These are phyloP conservation scores for Suillus lakei DNA, from an alignment of 768 basidiomycete species.

Conservation along the genomic window DNA sequence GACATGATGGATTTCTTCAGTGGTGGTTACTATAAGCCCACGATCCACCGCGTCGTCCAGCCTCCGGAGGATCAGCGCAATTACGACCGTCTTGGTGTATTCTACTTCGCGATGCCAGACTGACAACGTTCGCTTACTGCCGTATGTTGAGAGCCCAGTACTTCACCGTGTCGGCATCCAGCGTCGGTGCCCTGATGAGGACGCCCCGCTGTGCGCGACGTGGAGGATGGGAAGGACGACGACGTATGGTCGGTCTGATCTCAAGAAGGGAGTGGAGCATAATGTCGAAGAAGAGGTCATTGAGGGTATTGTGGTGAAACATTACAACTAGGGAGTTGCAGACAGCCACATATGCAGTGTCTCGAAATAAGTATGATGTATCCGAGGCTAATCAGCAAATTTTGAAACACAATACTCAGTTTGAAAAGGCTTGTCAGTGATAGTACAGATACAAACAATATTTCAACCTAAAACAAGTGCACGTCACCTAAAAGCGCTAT, in stretches of 20 bases:
- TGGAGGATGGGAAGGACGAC: constrained; percentile 46
- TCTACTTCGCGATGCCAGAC: constrained; percentile 52
- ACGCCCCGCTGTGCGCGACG: constrained; percentile 46
- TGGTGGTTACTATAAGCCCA: constrained; percentile 52
- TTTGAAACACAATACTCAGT: neutral
- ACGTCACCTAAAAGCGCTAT: neutral
- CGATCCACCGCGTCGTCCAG: constrained; percentile 55
- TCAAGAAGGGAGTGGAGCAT: constrained; percentile 37
- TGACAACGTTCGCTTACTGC: constrained; percentile 47
- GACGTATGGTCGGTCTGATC: constrained; percentile 45
- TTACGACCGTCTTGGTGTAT: constrained; percentile 49
- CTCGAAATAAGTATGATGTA: neutral
- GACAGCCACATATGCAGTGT: neutral
- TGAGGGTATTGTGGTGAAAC: constrained; percentile 49
- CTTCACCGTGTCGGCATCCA: constrained; percentile 42
- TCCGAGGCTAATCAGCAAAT: neutral
- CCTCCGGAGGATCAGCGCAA: constrained; percentile 51
- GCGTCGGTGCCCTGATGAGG: constrained; percentile 37
- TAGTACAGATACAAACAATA: neutral
- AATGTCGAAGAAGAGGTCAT: constrained; percentile 52
- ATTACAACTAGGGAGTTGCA: constrained; percentile 43
- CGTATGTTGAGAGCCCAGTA: constrained; percentile 47
- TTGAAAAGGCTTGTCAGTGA: neutral
- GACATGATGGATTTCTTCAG: constrained; percentile 54
- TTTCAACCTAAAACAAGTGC: neutral